Evolutionary conservation across 2,329 filamentous ascomycete genomes (phyloP).

Genomic region (Colletotrichum endophyticum): DNA sequence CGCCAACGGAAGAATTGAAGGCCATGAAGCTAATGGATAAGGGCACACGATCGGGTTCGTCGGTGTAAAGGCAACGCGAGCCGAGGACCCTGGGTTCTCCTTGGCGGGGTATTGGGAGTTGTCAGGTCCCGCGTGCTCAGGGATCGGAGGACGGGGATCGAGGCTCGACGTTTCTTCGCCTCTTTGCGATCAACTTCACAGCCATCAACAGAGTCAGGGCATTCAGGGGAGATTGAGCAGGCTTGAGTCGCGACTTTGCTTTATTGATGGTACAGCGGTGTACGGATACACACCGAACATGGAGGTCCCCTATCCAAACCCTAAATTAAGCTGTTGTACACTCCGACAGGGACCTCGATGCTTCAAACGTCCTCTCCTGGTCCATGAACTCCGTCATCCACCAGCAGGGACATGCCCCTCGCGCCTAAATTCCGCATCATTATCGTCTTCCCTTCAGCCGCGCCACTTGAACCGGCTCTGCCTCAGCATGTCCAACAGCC

Average conservation of each 20-base stretch:
- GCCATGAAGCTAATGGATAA: neutral
- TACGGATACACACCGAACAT: neutral
- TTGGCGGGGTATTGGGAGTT: neutral
- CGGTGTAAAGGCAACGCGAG: neutral
- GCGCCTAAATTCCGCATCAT: neutral
- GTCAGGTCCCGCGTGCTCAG: neutral
- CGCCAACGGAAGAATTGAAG: neutral
- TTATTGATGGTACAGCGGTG: neutral
- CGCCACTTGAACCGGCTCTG: constrained; percentile 41
- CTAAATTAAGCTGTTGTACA: neutral
- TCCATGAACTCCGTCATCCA: neutral
- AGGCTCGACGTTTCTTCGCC: neutral
- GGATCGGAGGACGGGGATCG: neutral
- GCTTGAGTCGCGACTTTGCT: neutral
- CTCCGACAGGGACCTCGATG: neutral
- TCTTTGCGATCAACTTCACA: neutral
- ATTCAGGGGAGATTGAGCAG: neutral
- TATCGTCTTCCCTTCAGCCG: constrained; percentile 26
- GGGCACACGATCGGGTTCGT: neutral
- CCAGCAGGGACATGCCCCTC: neutral
- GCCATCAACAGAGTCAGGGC: neutral
- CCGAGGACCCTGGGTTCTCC: constrained; percentile 3
- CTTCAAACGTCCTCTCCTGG: neutral
- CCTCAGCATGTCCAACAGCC: constrained; percentile 40
- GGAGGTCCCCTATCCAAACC: neutral